Evolutionary conservation across 805 yeast species (phyloP).

Genomic region (Yamadazyma olivae): DNA sequence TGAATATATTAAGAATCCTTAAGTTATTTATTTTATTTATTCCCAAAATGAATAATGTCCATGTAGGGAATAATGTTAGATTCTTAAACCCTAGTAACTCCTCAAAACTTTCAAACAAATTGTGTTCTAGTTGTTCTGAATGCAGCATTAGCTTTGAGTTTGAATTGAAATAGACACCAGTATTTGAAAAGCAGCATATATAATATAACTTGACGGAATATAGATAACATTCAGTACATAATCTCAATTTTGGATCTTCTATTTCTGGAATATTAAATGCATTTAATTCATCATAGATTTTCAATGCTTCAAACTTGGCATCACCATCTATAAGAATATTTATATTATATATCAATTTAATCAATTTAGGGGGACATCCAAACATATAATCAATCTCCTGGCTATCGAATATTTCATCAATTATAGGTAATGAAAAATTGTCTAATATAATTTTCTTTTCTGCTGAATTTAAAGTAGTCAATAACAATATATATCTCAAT

Average conservation of each 20-base stretch:
- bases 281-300: constrained; percentile 9
- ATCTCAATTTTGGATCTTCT: constrained; percentile 8
- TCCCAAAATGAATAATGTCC: constrained; percentile 25
- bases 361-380: constrained; percentile 29
- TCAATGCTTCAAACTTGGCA: constrained; percentile 9
- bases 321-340: constrained; percentile 4
- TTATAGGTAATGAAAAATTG: constrained; percentile 20
- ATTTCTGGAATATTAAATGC: constrained; percentile 10
- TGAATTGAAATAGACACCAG: neutral
- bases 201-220: constrained; percentile 14
- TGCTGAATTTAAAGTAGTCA: constrained; percentile 18
- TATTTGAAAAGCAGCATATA: constrained; percentile 1
- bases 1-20: constrained; percentile 17
- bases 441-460: constrained; percentile 13
- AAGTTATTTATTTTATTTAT: constrained; percentile 14
- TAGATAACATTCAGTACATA: constrained; percentile 18
- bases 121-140: neutral
- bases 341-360: constrained; percentile 18
- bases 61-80: constrained; percentile 21
- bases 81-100: constrained; percentile 5
- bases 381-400: constrained; percentile 26
- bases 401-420: constrained; percentile 19
- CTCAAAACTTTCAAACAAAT: neutral
- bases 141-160: no score
- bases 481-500: constrained; percentile 22